These are phyloP conservation scores for Apophysomyces trapeziformis DNA, from an alignment of 371 early-diverging fungal genomes.

Conservation along the genomic window DNA sequence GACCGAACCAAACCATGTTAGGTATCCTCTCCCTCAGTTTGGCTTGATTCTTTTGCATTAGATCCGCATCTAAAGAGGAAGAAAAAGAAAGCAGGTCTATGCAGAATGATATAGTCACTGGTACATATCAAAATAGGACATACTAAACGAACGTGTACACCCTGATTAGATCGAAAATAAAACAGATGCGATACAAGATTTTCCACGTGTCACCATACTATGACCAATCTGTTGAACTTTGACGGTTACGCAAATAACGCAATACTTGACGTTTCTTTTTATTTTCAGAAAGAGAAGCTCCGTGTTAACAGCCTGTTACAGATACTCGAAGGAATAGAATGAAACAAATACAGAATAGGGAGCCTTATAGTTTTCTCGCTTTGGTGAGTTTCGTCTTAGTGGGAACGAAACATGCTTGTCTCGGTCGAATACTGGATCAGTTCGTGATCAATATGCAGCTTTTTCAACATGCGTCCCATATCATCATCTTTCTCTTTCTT, in stretches of 20 bases:
- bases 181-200: not conserved
- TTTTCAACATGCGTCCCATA: conserved; percentile 14
- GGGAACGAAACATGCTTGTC: not conserved
- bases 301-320: not conserved
- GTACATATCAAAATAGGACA: too few species aligned
- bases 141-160: too few species aligned
- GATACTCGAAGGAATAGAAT: too few species aligned
- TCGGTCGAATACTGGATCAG: conserved; percentile 20
- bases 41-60: too few species aligned
- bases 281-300: not conserved
- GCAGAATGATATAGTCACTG: too few species aligned
- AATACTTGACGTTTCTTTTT: not conserved
- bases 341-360: too few species aligned
- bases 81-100: too few species aligned
- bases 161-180: too few species aligned
- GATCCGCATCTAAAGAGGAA: too few species aligned
- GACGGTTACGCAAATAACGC: conserved; percentile 6
- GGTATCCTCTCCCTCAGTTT: not conserved
- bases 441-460: conserved; percentile 17
- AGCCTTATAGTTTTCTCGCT: not conserved
- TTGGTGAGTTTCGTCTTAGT: not conserved
- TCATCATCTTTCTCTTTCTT: conserved; percentile 14
- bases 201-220: not conserved
- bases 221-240: too few species aligned
- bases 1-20: not conserved